A percentile compares a stretch with the other conserved stretches of the same genome.
These are phyloP conservation scores for Apiospora koreana DNA, from an alignment of 2,329 filamentous ascomycete genomes.

Conservation along the genomic window DNA sequence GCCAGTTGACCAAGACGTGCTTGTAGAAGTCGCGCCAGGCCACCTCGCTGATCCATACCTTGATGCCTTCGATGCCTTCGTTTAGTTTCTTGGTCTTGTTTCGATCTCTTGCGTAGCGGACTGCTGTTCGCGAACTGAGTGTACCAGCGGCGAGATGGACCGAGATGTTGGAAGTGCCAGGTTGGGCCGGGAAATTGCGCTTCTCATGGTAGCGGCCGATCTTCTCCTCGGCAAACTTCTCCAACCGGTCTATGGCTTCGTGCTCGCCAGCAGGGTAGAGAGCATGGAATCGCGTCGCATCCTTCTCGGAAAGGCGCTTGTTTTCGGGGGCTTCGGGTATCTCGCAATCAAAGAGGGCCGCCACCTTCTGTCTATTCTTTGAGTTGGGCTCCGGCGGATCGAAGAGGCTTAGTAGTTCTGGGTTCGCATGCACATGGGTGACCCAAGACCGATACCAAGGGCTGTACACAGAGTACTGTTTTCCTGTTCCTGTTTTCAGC, in stretches of 20 bases:
- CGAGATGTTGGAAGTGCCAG: constrained; percentile 68
- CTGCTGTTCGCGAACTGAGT: constrained; percentile 67
- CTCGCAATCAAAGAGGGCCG: constrained; percentile 51
- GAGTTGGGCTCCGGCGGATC: constrained; percentile 61
- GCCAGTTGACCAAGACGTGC: constrained; percentile 83
- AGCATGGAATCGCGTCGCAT: constrained; percentile 55
- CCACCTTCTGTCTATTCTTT: constrained; percentile 36
- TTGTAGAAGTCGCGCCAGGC: constrained; percentile 90
- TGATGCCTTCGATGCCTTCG: constrained; percentile 64
- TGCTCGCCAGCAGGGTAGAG: constrained; percentile 78
- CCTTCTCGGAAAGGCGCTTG: constrained; percentile 61
- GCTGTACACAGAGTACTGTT: constrained; percentile 80
- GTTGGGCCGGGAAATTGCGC: constrained; percentile 66
- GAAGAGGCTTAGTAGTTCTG: constrained; percentile 63
- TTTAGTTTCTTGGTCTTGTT: constrained; percentile 62
- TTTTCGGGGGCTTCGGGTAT: constrained; percentile 65
- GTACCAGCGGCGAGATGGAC: constrained; percentile 70
- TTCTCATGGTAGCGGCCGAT: constrained; percentile 62
- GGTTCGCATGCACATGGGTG: constrained; percentile 68
- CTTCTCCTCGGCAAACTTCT: constrained; percentile 67
- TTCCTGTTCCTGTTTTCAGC: constrained; percentile 67
- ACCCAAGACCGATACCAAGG: constrained; percentile 84
- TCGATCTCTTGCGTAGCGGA: constrained; percentile 56
- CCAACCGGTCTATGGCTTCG: constrained; percentile 64
- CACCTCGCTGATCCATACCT: constrained; percentile 78